Percentiles rank a stretch among this genome's conserved stretches.
Evolutionary conservation across 305 asterid genomes (phyloP).

Genomic region (Fraxinus sp.): DNA sequence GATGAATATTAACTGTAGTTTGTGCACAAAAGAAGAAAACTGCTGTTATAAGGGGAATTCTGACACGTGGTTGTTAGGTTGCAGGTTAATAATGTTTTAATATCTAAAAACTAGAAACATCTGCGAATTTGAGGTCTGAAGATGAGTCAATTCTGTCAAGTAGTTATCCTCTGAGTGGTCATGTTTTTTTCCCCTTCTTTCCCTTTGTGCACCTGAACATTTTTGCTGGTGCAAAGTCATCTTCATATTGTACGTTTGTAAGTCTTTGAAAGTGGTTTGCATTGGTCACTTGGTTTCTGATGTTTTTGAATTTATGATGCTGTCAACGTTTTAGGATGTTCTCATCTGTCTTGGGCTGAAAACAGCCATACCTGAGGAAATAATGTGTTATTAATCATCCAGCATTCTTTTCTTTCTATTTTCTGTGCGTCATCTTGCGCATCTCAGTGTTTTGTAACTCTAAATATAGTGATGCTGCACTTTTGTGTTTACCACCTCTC

Average conservation of each 20-base stretch:
- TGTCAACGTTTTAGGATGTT: slow-evolving; percentile 8
- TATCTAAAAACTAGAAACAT: background rate
- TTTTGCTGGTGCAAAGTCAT: background rate
- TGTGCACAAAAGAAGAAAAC: background rate
- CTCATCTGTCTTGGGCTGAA: background rate
- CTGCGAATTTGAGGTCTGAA: background rate
- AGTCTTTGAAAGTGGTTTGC: background rate
- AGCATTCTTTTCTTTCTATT: background rate
- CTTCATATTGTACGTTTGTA: background rate
- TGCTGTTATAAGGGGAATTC: background rate
- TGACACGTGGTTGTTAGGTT: background rate
- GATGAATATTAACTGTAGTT: background rate
- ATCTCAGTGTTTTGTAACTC: background rate
- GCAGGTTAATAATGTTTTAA: background rate
- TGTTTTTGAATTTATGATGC: background rate
- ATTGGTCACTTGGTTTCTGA: background rate
- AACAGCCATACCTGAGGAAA: background rate
- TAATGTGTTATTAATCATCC: background rate
- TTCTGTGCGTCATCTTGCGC: background rate
- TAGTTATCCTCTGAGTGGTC: background rate
- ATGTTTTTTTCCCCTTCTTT: background rate
- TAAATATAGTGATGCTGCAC: background rate
- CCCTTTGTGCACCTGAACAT: background rate
- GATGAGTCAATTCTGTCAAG: background rate
- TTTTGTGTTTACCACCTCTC: background rate